These are phyloP conservation scores for Pyrus betulifolia DNA, from an alignment of 306 rosid species.

Conservation along the genomic window DNA sequence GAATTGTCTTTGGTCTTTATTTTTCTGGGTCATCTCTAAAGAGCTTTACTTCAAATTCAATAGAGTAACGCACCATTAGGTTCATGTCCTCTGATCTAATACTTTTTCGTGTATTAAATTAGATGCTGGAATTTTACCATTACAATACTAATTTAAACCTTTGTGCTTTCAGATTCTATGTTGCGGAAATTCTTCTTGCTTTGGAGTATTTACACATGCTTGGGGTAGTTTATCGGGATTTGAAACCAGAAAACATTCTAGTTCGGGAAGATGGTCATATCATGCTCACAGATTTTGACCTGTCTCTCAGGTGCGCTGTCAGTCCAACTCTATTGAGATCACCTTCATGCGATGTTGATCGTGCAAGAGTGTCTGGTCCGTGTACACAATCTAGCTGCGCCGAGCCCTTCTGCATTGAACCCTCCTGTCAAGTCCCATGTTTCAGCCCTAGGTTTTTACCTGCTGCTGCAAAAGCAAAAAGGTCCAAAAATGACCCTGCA, in stretches of 20 bases:
- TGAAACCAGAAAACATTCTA: conserved; percentile 85
- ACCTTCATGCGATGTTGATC: conserved; percentile 36
- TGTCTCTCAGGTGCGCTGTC: conserved; percentile 70
- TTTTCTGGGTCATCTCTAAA: background rate
- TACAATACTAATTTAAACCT: background rate
- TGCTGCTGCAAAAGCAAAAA: conserved; percentile 53
- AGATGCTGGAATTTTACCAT: background rate
- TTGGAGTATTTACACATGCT: conserved; percentile 93
- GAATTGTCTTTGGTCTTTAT: background rate
- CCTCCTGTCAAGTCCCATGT: conserved; percentile 74
- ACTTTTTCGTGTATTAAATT: background rate
- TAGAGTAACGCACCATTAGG: background rate
- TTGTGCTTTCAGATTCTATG: conserved; percentile 56
- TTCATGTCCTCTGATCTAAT: background rate
- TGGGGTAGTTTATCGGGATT: conserved; percentile 79
- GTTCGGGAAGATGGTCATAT: conserved; percentile 90
- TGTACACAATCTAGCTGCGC: conserved; percentile 57
- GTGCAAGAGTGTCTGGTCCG: conserved; percentile 59
- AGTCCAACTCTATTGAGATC: conserved; percentile 64
- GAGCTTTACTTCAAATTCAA: background rate
- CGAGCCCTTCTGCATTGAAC: conserved; percentile 75
- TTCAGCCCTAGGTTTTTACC: conserved; percentile 78
- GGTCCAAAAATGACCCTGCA: conserved; percentile 41
- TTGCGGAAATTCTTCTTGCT: conserved; percentile 86
- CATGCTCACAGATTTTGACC: conserved; percentile 89